Base-by-base conservation (phyloP, 106 monocot genomes). In the Dioscorea dumetorum region DNA sequence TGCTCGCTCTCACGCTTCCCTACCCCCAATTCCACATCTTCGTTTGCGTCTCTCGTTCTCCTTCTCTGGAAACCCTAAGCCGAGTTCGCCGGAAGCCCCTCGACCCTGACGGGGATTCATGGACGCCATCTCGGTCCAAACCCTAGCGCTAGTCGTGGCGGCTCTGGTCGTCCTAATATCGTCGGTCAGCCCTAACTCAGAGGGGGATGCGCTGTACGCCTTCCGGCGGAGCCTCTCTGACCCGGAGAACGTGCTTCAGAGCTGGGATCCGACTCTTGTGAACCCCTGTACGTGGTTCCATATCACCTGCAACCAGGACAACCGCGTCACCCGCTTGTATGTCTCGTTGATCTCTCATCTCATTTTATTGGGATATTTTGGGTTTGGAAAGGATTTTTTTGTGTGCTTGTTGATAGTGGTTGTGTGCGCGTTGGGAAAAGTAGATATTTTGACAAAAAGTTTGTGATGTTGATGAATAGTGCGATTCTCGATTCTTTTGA, bases 261-360 rank as follows among this genome's bases (percentile, higher is more conserved):
- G 94, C 82, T 94, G 94, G 94, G 94, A 94, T 78, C 94, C 86
- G 57, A 94, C 94, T 18, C 84, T 94, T 23, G 93, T 93, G 16
- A 86, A 86, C 68, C 93, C 93, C 5, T 93, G 93, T 64, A 93
- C 93, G 28, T 90, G 94, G 89, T 90, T 94, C 70, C 94, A 94
- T 69, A 80, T 94, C 74, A 94, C 94, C 62, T 94, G 94, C 77
- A 87, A 94, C 72, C 82, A 82, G 71, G 87, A 90, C 65, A 87
- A 87, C 54, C 90, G 82, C 63, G 94, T 94, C 73, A 90, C 94
- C 24, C 73, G 94, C 57, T 61, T 94, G 94, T 94, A 76, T 32
- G 77, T 16, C 20, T 62, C 17, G 54, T 10, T 41, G 10, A 41
- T 41, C 10, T 41, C 5, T 41, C 5, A 41, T 41, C 1, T 41